phyloP scores from a whole-genome alignment of 768 basidiomycete genomes.

The Leccinum boreale region DNA sequence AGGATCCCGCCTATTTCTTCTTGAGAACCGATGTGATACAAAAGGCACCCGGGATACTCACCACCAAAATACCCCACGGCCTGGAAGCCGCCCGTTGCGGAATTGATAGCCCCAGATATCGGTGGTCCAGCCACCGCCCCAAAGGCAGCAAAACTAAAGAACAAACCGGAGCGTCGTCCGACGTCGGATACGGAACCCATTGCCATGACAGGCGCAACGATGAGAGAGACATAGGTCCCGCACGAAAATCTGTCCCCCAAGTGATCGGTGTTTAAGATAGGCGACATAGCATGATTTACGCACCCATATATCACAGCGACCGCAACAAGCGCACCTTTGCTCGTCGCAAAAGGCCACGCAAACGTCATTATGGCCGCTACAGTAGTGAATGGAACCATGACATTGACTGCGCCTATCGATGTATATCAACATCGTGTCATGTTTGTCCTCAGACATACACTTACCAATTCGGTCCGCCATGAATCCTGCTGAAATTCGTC shows the following conservation, averaged over 20 bases:
- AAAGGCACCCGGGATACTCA: slow-evolving; percentile 1
- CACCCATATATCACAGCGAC: slow-evolving; percentile 67
- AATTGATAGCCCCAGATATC: slow-evolving; percentile 67
- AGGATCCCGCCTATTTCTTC: slow-evolving; percentile 33
- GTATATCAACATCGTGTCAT: neutral
- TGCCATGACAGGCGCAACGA: slow-evolving; percentile 54
- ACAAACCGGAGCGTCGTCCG: slow-evolving; percentile 64
- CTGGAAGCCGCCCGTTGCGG: slow-evolving; percentile 46
- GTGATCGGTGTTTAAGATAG: neutral
- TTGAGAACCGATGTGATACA: neutral
- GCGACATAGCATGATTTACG: slow-evolving; percentile 5
- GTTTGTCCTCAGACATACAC: neutral
- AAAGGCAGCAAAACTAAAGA: slow-evolving; percentile 56
- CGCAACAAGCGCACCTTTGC: slow-evolving; percentile 43
- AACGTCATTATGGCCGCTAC: slow-evolving; percentile 59
- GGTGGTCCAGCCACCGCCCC: slow-evolving; percentile 70
- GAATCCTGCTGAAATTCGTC: slow-evolving; percentile 53
- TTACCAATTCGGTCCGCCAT: slow-evolving; percentile 54
- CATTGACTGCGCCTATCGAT: slow-evolving; percentile 57
- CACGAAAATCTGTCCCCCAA: slow-evolving; percentile 46
- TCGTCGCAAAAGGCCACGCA: slow-evolving; percentile 64
- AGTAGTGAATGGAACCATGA: slow-evolving; percentile 62
- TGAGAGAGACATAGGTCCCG: slow-evolving; percentile 58
- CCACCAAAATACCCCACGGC: slow-evolving; percentile 42
- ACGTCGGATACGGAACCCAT: slow-evolving; percentile 61